Percentiles rank a stretch among this genome's conserved stretches.
phyloP scores from a whole-genome alignment of 2,329 filamentous ascomycete genomes.

The Diatrype stigma region DNA sequence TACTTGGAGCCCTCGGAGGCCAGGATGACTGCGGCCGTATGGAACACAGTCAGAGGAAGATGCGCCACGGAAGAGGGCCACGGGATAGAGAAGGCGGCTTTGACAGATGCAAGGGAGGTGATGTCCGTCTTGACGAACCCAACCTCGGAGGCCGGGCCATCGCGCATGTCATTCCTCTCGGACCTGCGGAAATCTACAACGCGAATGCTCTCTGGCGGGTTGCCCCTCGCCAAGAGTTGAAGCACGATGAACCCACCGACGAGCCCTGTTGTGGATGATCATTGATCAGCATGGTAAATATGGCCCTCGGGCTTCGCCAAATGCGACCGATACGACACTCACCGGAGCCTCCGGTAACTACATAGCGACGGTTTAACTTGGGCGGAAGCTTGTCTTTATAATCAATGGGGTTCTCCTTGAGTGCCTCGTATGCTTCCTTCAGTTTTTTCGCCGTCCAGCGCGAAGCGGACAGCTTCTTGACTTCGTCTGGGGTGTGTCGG shows the following conservation, averaged over 20 bases:
- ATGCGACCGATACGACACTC: slow-evolving; percentile 13
- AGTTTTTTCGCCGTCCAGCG: slow-evolving; percentile 35
- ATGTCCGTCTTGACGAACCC: slow-evolving; percentile 47
- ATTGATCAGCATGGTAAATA: background rate
- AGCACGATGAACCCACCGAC: slow-evolving; percentile 52
- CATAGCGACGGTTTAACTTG: slow-evolving; percentile 36
- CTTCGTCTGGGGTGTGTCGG: slow-evolving; percentile 31
- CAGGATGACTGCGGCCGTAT: slow-evolving; percentile 52
- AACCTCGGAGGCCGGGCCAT: slow-evolving; percentile 31
- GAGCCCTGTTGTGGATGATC: slow-evolving; percentile 36
- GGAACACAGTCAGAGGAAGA: slow-evolving; percentile 52
- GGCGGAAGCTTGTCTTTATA: slow-evolving; percentile 35
- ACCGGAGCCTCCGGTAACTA: slow-evolving; percentile 46
- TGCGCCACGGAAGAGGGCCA: slow-evolving; percentile 39
- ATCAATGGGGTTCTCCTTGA: slow-evolving; percentile 34
- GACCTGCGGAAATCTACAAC: slow-evolving; percentile 48
- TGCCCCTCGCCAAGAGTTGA: slow-evolving; percentile 49
- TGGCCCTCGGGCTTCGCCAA: background rate
- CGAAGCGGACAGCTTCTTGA: slow-evolving; percentile 25
- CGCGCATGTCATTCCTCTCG: slow-evolving; percentile 36
- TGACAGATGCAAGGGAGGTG: slow-evolving; percentile 38
- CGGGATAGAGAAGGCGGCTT: slow-evolving; percentile 40
- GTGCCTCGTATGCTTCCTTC: slow-evolving; percentile 29
- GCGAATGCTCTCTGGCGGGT: slow-evolving; percentile 46
- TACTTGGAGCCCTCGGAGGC: slow-evolving; percentile 42